Conservation (phyloP, 2,329 filamentous ascomycete genomes). For the Fusarium chlamydosporum region DNA sequence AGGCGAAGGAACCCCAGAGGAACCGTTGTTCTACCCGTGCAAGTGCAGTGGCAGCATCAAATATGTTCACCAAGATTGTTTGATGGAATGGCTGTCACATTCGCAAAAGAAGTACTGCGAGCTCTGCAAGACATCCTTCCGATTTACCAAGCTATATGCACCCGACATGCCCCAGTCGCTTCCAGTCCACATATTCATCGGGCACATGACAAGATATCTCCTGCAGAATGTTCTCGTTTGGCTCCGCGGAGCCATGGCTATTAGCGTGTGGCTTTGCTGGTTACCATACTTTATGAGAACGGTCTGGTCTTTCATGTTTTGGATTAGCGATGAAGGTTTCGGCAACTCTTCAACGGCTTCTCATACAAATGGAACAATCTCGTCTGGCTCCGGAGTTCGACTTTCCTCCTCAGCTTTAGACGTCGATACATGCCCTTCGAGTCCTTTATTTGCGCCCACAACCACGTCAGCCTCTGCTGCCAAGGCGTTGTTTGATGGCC, state of each 20-base stretch:
- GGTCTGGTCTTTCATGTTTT: constrained; percentile 94
- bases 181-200: constrained; percentile 83
- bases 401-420: constrained; percentile 50
- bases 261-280: constrained; percentile 88
- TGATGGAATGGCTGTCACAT: constrained; percentile 99
- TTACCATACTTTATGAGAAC: constrained; percentile 92
- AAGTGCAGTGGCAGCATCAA: constrained; percentile 99
- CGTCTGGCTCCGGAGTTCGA: constrained; percentile 49
- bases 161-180: constrained; percentile 91
- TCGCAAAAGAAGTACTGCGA: constrained; percentile 99
- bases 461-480: constrained; percentile 54
- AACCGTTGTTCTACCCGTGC: constrained; percentile 96
- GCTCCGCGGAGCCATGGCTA: constrained; percentile 82
- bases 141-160: constrained; percentile 97
- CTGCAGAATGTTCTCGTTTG: constrained; percentile 80
- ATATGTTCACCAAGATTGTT: constrained; percentile 95
- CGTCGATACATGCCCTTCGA: constrained; percentile 55
- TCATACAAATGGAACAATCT: constrained; percentile 45
- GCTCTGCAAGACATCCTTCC: constrained; percentile 97
- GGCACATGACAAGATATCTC: constrained; percentile 81
- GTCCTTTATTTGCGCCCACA: constrained; percentile 53
- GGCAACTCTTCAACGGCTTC: constrained; percentile 55
- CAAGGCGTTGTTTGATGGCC: constrained; percentile 50
- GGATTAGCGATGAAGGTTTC: constrained; percentile 85
- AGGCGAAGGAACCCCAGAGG: constrained; percentile 83